Evolutionary conservation across 345 rosid genomes (phyloP).

Genomic region (Bruguiera sexangula): DNA sequence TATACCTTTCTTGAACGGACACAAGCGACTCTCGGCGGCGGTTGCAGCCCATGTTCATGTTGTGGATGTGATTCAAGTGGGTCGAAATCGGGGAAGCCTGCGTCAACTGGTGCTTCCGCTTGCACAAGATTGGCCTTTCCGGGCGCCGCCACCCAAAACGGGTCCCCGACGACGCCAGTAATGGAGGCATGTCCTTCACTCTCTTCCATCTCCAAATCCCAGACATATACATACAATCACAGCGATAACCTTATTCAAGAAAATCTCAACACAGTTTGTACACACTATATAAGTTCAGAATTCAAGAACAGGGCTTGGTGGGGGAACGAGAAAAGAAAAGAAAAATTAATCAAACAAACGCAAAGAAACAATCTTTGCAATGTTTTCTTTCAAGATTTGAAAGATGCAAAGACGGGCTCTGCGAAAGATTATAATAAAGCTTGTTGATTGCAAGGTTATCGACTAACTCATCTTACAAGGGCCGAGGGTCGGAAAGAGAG

Average conservation of each 20-base stretch:
- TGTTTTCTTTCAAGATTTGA: no score
- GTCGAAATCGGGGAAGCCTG: constrained; percentile 32
- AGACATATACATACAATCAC: constrained; percentile 28
- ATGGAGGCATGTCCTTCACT: constrained; percentile 33
- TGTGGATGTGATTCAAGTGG: constrained; percentile 38
- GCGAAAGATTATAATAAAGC: not conserved
- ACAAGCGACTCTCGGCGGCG: constrained; percentile 43
- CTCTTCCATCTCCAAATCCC: constrained; percentile 69
- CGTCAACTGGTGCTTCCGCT: constrained; percentile 12
- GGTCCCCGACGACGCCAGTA: constrained; percentile 19
- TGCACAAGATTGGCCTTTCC: constrained; percentile 17
- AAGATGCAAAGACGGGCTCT: constrained; percentile 10
- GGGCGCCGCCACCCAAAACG: not conserved
- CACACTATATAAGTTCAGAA: not conserved
- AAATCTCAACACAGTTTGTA: no score
- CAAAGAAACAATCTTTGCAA: no score
- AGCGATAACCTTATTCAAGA: not conserved
- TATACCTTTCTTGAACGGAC: constrained; percentile 57
- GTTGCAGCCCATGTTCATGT: constrained; percentile 29
- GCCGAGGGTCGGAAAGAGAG: constrained; percentile 10
- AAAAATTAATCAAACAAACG: not conserved
- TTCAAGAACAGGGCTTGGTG: not conserved
- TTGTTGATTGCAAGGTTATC: not conserved
- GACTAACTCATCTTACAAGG: no score
- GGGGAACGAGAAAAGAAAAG: not conserved